Base-by-base conservation (phyloP, 306 rosid genomes). In the Luffa acutangula region DNA sequence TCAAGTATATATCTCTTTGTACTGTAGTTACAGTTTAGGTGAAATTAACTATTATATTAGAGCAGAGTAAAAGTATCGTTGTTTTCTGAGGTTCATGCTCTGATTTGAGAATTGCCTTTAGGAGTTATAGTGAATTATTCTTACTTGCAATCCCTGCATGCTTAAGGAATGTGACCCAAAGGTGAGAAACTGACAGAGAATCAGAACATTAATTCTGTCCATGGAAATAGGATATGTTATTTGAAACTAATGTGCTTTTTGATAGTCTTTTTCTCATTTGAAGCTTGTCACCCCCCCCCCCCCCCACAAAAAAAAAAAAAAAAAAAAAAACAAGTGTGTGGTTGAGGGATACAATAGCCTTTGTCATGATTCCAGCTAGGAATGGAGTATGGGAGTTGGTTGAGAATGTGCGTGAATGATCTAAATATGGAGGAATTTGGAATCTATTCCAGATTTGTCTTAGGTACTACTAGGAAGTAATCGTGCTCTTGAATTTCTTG, bases 1-100 rank as follows among this genome's bases (percentile, higher is more conserved):
- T 73, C 74, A 82, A 67, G 64, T 74, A 78, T 72, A 3, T 79
- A 78, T 66, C 20, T 59, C 48, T 18, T 41, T 70, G 56, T 66
- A 20, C 59, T 20, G 73, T 77, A 20, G 63, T 78, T 48, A 36
- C 33, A 13, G 78, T 31, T 74, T 15, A 53, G 77, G 48, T 11
- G 3, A 72, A 45, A 45, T 21, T 11, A 6, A 25, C 43, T 72
- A 14, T 31, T 60, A 49, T 36, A 41, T 36, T 36, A 15, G 54
- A 70, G 5, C 37, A 70, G 5, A 70, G 33, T 66, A 67, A 25
- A 25, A 48, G 6, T 46, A 4, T 48, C 31, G 42, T 25, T 15
- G 60, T 56, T 56, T 39, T n/a, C 48, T 65, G 45, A 37, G 31
- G 21, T 65, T 65, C 25, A 37, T 65, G 18, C 37, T 45, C 39